These are phyloP conservation scores for Gleditsia sinensis DNA, from an alignment of 306 rosid species.

Conservation along the genomic window DNA sequence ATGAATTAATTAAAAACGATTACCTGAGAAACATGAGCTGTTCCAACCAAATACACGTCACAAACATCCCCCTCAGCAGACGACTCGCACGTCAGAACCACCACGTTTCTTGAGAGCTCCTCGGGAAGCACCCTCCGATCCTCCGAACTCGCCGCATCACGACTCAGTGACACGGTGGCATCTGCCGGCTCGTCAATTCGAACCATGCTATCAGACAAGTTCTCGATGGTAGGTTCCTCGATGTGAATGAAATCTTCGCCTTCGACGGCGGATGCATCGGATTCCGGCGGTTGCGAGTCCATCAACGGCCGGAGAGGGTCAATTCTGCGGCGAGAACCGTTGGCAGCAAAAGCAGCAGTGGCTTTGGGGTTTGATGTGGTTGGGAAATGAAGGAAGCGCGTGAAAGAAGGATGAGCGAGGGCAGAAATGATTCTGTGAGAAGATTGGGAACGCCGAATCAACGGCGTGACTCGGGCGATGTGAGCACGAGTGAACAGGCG, in stretches of 20 bases:
- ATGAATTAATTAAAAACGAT: background rate
- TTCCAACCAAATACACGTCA: constrained; percentile 83
- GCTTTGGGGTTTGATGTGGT: constrained; percentile 10
- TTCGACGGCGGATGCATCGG: constrained; percentile 36
- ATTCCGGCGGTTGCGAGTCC: constrained; percentile 55
- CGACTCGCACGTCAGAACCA: constrained; percentile 75
- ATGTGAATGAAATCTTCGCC: constrained; percentile 77
- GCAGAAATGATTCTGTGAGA: background rate
- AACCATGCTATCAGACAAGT: constrained; percentile 70
- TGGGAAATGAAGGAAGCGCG: constrained; percentile 36
- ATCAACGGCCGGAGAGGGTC: constrained; percentile 40
- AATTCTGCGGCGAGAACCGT: constrained; percentile 26
- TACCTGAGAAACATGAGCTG: constrained; percentile 93
- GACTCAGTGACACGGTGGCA: constrained; percentile 6
- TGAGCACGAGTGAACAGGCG: constrained; percentile 44
- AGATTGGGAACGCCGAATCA: constrained; percentile 14
- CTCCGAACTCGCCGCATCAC: constrained; percentile 39
- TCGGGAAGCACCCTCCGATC: constrained; percentile 56
- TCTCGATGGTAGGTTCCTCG: constrained; percentile 62
- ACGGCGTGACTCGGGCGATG: constrained; percentile 48
- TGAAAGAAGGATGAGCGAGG: background rate
- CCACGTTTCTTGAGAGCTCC: constrained; percentile 72
- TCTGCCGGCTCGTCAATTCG: constrained; percentile 57
- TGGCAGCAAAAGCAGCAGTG: background rate
- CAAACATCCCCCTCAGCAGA: constrained; percentile 67